Conservation (phyloP, 257 asterid genomes). For the Solanum piurae region DNA sequence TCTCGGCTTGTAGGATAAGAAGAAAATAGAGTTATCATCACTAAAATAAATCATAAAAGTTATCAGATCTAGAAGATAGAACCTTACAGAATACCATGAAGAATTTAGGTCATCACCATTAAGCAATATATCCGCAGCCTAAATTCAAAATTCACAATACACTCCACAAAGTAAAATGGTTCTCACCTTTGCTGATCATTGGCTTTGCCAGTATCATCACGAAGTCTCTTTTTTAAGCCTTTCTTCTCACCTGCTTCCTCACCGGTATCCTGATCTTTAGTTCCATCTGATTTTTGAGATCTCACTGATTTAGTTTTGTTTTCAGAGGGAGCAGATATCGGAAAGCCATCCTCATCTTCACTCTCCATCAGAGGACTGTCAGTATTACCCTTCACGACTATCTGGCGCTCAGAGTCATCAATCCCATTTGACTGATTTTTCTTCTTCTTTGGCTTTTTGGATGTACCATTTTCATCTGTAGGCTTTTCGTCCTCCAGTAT, state of each 20-base stretch:
- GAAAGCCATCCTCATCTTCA: slow-evolving; percentile 97
- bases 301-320: slow-evolving; percentile 14
- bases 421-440: slow-evolving; percentile 23
- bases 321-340: slow-evolving; percentile 26
- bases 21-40: neutral
- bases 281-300: slow-evolving; percentile 11
- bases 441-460: slow-evolving; percentile 50
- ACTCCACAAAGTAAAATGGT: neutral
- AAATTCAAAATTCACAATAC: neutral
- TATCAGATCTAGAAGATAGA: neutral
- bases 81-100: neutral
- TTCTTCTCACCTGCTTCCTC: slow-evolving; percentile 22
- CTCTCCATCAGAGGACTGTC: slow-evolving; percentile 42
- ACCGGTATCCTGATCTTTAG: slow-evolving; percentile 4
- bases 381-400: slow-evolving; percentile 32
- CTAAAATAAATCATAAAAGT: neutral
- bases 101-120: neutral
- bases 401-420: slow-evolving; percentile 25
- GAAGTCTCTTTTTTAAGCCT: slow-evolving; percentile 43
- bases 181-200: slow-evolving; percentile 39
- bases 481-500: slow-evolving; percentile 66
- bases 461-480: slow-evolving; percentile 18
- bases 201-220: slow-evolving; percentile 29
- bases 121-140: neutral
- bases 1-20: neutral